Evolutionary conservation across 441 rosid genomes (phyloP).

Genomic region (Sinapis alba): DNA sequence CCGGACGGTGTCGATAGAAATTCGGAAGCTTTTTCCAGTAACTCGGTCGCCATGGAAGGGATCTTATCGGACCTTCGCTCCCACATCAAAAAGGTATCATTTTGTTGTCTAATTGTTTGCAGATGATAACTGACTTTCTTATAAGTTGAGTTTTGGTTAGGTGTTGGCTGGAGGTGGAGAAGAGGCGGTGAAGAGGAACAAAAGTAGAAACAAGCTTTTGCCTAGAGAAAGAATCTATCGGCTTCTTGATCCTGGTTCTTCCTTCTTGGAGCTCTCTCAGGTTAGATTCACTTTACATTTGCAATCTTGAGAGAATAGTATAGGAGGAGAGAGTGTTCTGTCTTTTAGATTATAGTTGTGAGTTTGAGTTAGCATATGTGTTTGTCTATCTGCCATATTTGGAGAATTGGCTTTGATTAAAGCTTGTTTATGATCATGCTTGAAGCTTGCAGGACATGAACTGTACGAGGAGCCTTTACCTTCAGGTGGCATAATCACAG

Average conservation of each 20-base stretch:
- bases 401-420: no score
- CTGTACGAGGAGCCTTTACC: slow-evolving; percentile 82
- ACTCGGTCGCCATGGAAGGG: slow-evolving; percentile 61
- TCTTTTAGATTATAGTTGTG: no score
- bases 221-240: slow-evolving; percentile 80
- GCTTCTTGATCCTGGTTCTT: slow-evolving; percentile 83
- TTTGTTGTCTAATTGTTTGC: background rate
- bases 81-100: slow-evolving; percentile 56
- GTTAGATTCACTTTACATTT: slow-evolving; percentile 30
- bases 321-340: no score
- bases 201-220: slow-evolving; percentile 79
- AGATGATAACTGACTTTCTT: background rate
- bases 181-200: slow-evolving; percentile 73
- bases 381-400: no score
- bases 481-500: slow-evolving; percentile 88
- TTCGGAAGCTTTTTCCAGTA: slow-evolving; percentile 54
- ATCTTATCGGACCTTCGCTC: slow-evolving; percentile 62
- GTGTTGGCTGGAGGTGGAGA: slow-evolving; percentile 80
- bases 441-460: slow-evolving; percentile 98
- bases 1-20: slow-evolving; percentile 61
- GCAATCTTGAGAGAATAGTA: background rate
- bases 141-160: slow-evolving; percentile 38
- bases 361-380: no score
- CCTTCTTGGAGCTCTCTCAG: slow-evolving; percentile 97
- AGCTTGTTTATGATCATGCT: slow-evolving; percentile 32